phyloP scores from a whole-genome alignment of 2,329 filamentous ascomycete genomes.

The Tolypocladium endophyticum region DNA sequence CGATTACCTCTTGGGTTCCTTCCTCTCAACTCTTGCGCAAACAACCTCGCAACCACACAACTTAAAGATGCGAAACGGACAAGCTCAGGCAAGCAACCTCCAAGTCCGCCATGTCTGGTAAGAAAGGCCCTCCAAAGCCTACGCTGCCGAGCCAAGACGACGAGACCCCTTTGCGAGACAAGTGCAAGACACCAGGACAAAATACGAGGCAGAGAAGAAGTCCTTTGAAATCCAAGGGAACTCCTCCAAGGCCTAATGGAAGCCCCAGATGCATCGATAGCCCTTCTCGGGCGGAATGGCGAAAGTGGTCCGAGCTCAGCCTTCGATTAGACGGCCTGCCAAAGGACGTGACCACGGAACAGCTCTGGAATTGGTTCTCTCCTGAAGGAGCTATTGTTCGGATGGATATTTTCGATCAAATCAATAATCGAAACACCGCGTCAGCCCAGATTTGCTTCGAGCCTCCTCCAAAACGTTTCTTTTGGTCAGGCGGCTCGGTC shows the following conservation, averaged over 20 bases:
- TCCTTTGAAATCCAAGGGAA: neutral
- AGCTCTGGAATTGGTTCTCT: conserved; percentile 42
- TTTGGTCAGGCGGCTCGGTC: conserved; percentile 34
- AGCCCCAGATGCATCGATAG: neutral
- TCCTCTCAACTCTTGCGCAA: neutral
- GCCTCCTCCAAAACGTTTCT: conserved; percentile 40
- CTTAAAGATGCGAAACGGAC: neutral
- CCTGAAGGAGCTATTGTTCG: conserved; percentile 40
- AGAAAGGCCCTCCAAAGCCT: neutral
- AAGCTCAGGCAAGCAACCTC: neutral
- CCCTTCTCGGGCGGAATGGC: conserved; percentile 14
- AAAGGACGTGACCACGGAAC: conserved; percentile 21
- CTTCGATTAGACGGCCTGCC: conserved; percentile 24
- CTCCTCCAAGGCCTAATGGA: neutral
- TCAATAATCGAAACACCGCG: conserved; percentile 9
- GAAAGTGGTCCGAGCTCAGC: conserved; percentile 20
- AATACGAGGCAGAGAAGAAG: neutral
- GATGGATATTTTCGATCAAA: conserved; percentile 45
- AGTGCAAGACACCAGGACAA: neutral
- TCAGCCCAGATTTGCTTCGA: conserved; percentile 43
- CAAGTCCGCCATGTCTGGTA: neutral
- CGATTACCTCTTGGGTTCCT: neutral
- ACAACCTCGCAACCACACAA: neutral
- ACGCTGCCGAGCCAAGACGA: neutral
- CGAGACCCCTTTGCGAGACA: neutral